Base-by-base conservation (phyloP, 2,329 filamentous ascomycete species). In the Trichoderma sp. region DNA sequence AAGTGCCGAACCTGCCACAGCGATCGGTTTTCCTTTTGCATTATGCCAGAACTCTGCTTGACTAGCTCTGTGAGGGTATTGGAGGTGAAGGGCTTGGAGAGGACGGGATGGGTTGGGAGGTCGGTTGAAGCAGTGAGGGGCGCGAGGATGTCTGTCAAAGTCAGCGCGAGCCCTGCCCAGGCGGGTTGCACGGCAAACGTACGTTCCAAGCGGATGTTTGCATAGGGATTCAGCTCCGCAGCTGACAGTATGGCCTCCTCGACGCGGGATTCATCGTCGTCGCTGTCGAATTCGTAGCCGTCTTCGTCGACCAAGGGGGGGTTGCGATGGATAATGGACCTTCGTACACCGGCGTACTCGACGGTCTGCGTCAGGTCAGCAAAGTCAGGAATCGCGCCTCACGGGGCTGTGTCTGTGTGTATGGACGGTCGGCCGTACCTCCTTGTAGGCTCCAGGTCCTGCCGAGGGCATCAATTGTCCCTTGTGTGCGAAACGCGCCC, bases 111-210 rank as follows among this genome's bases (percentile, higher is more conserved):
- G 70, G 86, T 87, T 15, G 92, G 88, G 17, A 97, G 85, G 72
- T 95, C 92, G 79, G 91, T 91, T 64, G 92, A 89, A 39, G 92
- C 85, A 20, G 91, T 93, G 69, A 96, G 84, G 13, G 93, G 93
- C 23, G 91, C 91, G 70, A 96, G 88, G 17, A 95, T 85, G 70
- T 90, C 92, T 94, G 76, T 13, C 65, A 43, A 62, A 47, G 76
- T 79, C 79, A 82, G 82, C 72, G 74, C 68, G 70, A 59, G 74
- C 30, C 64, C 64, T 64, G 36, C 23, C 53, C 32, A 36, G 26
- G 34, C 58, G 50, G 34, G 20, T 12, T 55, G 23, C 43, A 23
- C 47, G 23, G 57, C 68, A 68, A 69, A 82, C 90, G 69, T 81
- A 94, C 92, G 86, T 81, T 94, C 91, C 69, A 95, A 83, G 59